Conservation (phyloP, 176 grass and related monocot genomes). For the Calamus simplicifolius region DNA sequence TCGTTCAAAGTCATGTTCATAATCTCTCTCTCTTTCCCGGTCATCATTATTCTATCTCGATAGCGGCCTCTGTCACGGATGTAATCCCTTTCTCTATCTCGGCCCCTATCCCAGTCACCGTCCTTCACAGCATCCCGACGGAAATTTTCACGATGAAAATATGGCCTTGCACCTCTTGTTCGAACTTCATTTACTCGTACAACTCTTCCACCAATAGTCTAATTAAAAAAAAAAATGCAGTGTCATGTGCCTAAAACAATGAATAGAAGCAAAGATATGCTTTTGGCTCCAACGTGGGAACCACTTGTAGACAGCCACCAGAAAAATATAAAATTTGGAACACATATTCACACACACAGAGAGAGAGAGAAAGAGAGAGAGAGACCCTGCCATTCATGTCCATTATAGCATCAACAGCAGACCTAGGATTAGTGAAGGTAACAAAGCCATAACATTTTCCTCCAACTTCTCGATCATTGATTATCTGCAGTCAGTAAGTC, state of each 20-base stretch:
- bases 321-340: too few relatives aligned
- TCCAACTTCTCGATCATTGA: conserved; percentile 74
- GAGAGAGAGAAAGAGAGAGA: neutral
- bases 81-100: conserved; percentile 64
- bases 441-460: conserved; percentile 84
- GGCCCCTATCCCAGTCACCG: conserved; percentile 49
- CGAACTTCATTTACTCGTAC: conserved; percentile 82
- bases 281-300: too few relatives aligned
- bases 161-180: conserved; percentile 51
- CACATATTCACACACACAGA: too few relatives aligned
- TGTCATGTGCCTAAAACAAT: conserved; percentile 1
- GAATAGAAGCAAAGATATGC: neutral
- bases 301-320: too few relatives aligned
- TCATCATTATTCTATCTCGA: conserved; percentile 56
- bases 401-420: conserved; percentile 58
- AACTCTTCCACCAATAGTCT: conserved; percentile 62
- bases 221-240: conserved; percentile 14
- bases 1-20: conserved; percentile 49
- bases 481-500: conserved; percentile 40
- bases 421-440: conserved; percentile 61
- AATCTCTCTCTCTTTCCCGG: conserved; percentile 55
- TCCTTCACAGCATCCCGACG: conserved; percentile 55
- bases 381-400: conserved; percentile 83
- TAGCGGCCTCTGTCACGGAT: conserved; percentile 49
- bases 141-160: conserved; percentile 58